A percentile compares a stretch with the other conserved stretches of the same genome.
Conservation (phyloP, 208 protist species). For the Acanthamoeba culbertsoni region DNA sequence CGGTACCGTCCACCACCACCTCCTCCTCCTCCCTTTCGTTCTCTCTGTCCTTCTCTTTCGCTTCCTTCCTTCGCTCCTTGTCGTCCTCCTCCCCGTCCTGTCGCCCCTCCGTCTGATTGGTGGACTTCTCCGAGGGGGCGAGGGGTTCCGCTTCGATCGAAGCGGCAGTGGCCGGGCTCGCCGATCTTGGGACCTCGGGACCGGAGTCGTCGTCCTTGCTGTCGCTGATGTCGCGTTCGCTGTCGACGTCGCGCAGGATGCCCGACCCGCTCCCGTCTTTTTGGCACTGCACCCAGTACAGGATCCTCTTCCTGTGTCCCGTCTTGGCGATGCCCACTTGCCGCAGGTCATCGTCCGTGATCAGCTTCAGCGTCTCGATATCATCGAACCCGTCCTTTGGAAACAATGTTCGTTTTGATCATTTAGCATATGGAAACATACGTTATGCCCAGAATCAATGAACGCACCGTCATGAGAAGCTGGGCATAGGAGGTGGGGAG, state of each 20-base stretch:
- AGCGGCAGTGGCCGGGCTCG: background rate
- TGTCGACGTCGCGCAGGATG: slow-evolving; percentile 1
- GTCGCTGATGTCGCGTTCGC: background rate
- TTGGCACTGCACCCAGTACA: slow-evolving; percentile 54
- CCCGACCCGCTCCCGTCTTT: background rate
- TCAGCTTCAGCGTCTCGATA: slow-evolving; percentile 52
- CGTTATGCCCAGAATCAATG: no score
- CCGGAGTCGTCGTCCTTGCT: background rate
- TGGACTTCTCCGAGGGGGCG: background rate
- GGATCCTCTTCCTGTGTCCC: slow-evolving; percentile 14
- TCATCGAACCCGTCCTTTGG: slow-evolving; percentile 56
- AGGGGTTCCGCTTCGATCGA: background rate
- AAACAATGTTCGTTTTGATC: no score
- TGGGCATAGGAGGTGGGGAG: background rate
- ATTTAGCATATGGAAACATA: no score
- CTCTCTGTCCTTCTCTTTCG: background rate
- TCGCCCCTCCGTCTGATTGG: background rate
- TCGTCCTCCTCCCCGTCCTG: background rate
- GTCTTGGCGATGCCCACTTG: slow-evolving; percentile 51
- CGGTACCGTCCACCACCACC: no score
- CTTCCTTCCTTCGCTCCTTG: background rate
- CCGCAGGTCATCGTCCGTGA: slow-evolving; percentile 41
- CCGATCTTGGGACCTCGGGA: background rate
- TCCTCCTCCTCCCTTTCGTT: background rate
- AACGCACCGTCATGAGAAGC: background rate